Conservation (phyloP, 768 basidiomycete genomes). For the Lactarius hengduanensis region DNA sequence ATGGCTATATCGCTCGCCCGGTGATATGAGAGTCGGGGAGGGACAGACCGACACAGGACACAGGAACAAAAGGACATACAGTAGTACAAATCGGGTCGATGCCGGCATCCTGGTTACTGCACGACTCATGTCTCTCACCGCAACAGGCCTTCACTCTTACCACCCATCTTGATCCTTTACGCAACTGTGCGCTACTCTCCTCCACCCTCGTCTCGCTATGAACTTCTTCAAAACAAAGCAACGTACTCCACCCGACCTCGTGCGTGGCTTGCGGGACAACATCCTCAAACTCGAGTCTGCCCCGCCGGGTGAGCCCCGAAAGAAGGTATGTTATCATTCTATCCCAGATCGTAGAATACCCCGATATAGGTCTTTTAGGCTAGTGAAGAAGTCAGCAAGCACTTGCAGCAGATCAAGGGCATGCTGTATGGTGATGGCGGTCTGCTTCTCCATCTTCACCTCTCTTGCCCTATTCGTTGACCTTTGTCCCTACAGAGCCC, state of each 20-base stretch:
- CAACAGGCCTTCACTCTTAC: slow-evolving; percentile 1
- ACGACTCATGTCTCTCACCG: slow-evolving; percentile 13
- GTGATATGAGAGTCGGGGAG: background rate
- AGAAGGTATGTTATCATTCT: slow-evolving; percentile 58
- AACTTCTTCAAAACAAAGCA: slow-evolving; percentile 96
- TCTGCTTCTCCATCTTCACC: slow-evolving; percentile 37
- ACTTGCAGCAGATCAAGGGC: slow-evolving; percentile 85
- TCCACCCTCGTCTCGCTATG: slow-evolving; percentile 44
- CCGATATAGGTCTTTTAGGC: slow-evolving; percentile 49
- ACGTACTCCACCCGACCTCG: slow-evolving; percentile 84
- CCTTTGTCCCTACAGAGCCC: slow-evolving; percentile 51
- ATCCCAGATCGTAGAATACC: background rate
- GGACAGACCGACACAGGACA: background rate
- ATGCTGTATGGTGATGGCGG: slow-evolving; percentile 88
- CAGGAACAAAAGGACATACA: background rate
- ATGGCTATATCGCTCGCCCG: background rate
- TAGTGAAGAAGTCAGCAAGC: slow-evolving; percentile 85
- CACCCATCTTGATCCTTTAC: slow-evolving; percentile 1
- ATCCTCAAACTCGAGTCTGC: slow-evolving; percentile 73
- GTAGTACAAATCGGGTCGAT: slow-evolving; percentile 23
- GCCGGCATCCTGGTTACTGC: slow-evolving; percentile 19
- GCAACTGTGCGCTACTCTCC: background rate
- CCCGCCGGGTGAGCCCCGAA: slow-evolving; percentile 72
- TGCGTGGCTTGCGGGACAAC: slow-evolving; percentile 76
- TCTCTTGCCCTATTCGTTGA: slow-evolving; percentile 13